Evolutionary conservation across 768 basidiomycete species (phyloP), one percentile per base, ranked within the genome.

Genomic region (Boletus reticuloceps): DNA sequence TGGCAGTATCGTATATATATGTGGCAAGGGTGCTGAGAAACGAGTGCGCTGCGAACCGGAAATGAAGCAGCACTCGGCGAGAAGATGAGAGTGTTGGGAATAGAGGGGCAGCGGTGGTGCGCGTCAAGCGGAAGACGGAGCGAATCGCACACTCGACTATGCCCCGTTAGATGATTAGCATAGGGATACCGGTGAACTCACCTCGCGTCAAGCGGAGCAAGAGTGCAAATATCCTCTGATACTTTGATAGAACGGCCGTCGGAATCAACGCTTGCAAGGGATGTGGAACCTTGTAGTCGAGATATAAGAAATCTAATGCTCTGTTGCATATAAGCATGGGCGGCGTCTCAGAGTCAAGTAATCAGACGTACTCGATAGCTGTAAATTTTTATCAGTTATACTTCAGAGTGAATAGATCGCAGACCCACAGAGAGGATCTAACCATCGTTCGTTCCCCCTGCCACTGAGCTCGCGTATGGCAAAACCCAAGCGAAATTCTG

Each of bases 241-340:
- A 95, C 67, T 94, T 95, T 6, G 82, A 85, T n/a, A 94, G 70
- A 32, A 89, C 79, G 6, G 81, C 77, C 1, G 82, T 75, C 3
- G 90, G 83, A 32, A 96, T 87, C 11, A 96, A 66, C 12, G 85
- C 78, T 44, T 85, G 82, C 38, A 96, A 73, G 0, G 91, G 82
- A n/a, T 78, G 77, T 2, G 92, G 91, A n/a, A 91, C 86, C 62
- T 88, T 88, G 69, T 96, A 96, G 59, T 93, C 85, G 75, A 96
- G 85, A 65, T 91, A 91, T 14, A 96, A 72, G 66, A 95, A 96
- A 68, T 95, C 94, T 41, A 96, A 69, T 8, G 94, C 92, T 68
- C 90, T 91, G 59, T 6, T 47, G 43, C 17, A 58, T 29, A 44
- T 66, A 34, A 60, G 25, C n/a, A 51, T 17, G 27, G 14, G 43